Evolutionary conservation across 345 rosid genomes (phyloP).

Genomic region (Salix exigua): DNA sequence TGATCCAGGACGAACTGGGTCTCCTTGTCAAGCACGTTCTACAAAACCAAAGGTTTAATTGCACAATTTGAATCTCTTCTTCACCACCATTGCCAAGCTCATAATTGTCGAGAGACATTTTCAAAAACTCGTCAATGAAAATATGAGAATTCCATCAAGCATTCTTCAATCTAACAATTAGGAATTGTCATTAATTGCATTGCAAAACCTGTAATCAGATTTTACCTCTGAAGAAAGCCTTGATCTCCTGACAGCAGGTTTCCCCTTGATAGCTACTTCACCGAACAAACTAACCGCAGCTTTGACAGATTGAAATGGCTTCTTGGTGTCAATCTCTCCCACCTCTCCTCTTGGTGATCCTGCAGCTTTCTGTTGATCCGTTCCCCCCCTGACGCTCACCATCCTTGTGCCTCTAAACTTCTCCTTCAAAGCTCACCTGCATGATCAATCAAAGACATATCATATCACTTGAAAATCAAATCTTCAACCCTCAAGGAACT

Average conservation of each 20-base stretch:
- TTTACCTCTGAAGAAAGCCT: slow-evolving; percentile 40
- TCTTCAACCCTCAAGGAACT: not conserved
- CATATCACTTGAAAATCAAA: not conserved
- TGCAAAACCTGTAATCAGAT: not conserved
- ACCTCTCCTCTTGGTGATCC: slow-evolving; percentile 50
- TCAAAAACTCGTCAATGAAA: not conserved
- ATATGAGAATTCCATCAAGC: not conserved
- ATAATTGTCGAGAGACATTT: not conserved
- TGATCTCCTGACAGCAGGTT: slow-evolving; percentile 19
- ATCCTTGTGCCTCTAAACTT: slow-evolving; percentile 20
- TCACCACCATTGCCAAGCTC: not conserved
- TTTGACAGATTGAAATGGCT: slow-evolving; percentile 87
- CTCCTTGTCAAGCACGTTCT: slow-evolving; percentile 54
- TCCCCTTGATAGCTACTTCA: slow-evolving; percentile 50
- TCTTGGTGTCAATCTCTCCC: slow-evolving; percentile 93
- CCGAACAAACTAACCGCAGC: slow-evolving; percentile 90
- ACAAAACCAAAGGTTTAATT: not conserved
- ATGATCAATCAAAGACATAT: not conserved
- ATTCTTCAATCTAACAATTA: not conserved
- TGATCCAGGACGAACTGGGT: slow-evolving; percentile 51
- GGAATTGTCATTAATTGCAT: not conserved
- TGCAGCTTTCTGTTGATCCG: slow-evolving; percentile 14
- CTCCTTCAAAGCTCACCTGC: slow-evolving; percentile 2
- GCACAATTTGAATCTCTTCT: not conserved
- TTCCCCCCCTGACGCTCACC: slow-evolving; percentile 42